These are phyloP conservation scores for Tieghemiomyces parasiticus DNA, from an alignment of 192 early-diverging fungal species.

Conservation along the genomic window DNA sequence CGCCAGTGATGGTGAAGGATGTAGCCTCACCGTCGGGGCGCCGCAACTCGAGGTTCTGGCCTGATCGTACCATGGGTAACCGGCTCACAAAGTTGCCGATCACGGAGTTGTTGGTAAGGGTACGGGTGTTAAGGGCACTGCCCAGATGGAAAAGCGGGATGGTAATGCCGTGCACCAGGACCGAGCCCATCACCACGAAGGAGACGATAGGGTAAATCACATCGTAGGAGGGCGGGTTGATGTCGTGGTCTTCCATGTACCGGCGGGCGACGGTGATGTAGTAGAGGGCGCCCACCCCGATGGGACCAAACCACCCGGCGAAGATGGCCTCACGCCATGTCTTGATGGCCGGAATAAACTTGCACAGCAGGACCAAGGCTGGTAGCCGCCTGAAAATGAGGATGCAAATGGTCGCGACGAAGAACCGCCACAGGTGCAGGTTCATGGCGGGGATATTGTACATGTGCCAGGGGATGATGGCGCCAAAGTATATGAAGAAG, in stretches of 20 bases:
- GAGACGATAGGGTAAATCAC: slow-evolving; percentile 43
- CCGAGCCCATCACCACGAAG: slow-evolving; percentile 64
- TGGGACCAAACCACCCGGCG: slow-evolving; percentile 86
- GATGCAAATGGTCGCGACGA: slow-evolving; percentile 40
- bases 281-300: slow-evolving; percentile 51
- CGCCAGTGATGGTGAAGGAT: background rate
- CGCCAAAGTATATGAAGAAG: slow-evolving; percentile 81
- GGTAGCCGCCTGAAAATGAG: slow-evolving; percentile 63
- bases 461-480: slow-evolving; percentile 54
- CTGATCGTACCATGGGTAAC: background rate
- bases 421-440: slow-evolving; percentile 51
- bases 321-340: slow-evolving; percentile 64
- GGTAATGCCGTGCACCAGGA: slow-evolving; percentile 70
- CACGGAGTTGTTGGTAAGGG: slow-evolving; percentile 1
- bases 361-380: slow-evolving; percentile 40
- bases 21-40: slow-evolving; percentile 1
- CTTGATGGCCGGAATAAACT: slow-evolving; percentile 48
- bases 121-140: slow-evolving; percentile 10
- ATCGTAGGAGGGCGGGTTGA: slow-evolving; percentile 5
- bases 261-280: slow-evolving; percentile 33
- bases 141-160: slow-evolving; percentile 60
- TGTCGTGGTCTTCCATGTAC: slow-evolving; percentile 18
- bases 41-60: background rate
- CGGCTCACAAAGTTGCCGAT: slow-evolving; percentile 4
- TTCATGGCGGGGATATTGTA: slow-evolving; percentile 37